Conservation (phyloP, 495 filamentous ascomycete species). For the Neurospora africana region DNA sequence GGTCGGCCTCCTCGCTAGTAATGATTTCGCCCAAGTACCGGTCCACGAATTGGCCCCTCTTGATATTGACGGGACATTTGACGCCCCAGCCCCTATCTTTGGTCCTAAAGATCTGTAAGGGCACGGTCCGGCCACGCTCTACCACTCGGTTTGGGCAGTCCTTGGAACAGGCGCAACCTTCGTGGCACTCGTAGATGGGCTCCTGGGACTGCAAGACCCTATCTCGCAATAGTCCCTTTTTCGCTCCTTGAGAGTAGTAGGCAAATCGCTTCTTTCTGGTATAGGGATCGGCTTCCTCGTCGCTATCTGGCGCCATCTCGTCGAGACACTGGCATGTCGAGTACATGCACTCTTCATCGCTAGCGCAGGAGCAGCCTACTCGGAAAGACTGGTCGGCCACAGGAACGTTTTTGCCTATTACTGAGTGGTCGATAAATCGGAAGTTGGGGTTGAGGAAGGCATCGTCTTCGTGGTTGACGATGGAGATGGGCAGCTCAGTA, state of each 20-base stretch:
- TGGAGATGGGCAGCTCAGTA: slow-evolving; percentile 29
- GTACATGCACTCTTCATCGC: slow-evolving; percentile 38
- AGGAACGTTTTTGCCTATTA: slow-evolving; percentile 34
- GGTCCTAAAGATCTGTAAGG: slow-evolving; percentile 76
- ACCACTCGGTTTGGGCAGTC: slow-evolving; percentile 74
- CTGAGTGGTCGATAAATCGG: slow-evolving; percentile 39
- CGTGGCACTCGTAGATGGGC: slow-evolving; percentile 81
- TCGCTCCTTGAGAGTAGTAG: slow-evolving; percentile 32
- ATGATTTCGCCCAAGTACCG: slow-evolving; percentile 85
- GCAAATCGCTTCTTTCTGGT: slow-evolving; percentile 26
- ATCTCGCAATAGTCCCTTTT: slow-evolving; percentile 31
- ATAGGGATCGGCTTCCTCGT: slow-evolving; percentile 14
- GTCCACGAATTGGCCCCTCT: slow-evolving; percentile 77
- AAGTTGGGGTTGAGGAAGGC: slow-evolving; percentile 38
- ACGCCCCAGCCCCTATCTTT: slow-evolving; percentile 73
- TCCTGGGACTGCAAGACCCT: slow-evolving; percentile 40
- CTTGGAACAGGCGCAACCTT: slow-evolving; percentile 52
- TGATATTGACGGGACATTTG: slow-evolving; percentile 54
- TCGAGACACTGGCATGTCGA: slow-evolving; percentile 41
- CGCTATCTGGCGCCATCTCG: slow-evolving; percentile 32
- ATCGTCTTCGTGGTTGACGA: slow-evolving; percentile 35
- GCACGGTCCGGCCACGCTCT: slow-evolving; percentile 62
- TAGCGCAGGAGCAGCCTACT: slow-evolving; percentile 42
- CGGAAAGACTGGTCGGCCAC: slow-evolving; percentile 38
- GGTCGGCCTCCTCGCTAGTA: slow-evolving; percentile 54